These are phyloP conservation scores for Mycena indigotica DNA, from an alignment of 768 basidiomycete species.

Conservation along the genomic window DNA sequence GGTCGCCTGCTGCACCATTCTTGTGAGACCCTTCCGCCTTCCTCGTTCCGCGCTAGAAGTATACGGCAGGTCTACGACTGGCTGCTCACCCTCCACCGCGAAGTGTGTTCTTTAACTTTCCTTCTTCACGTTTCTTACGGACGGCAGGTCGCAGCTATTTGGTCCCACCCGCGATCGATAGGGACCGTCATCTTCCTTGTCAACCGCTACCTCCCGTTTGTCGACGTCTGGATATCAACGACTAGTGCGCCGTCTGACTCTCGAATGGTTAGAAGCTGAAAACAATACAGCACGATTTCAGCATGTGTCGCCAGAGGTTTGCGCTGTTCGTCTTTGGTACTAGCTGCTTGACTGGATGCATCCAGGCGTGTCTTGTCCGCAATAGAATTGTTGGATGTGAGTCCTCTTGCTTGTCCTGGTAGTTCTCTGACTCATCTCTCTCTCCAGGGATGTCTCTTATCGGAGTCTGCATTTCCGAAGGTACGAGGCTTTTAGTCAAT, in stretches of 20 bases:
- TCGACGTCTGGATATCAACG: constrained; percentile 30
- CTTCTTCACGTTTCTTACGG: not conserved
- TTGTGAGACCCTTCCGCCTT: no score
- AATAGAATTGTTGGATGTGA: constrained; percentile 13
- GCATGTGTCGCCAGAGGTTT: constrained; percentile 13
- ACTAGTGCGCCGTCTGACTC: constrained; percentile 14
- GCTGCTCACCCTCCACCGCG: constrained; percentile 30
- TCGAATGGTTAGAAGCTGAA: not conserved
- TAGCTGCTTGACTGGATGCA: no score
- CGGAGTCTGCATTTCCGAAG: constrained; percentile 42
- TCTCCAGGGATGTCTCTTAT: constrained; percentile 35
- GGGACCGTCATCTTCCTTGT: constrained; percentile 29
- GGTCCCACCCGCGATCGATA: constrained; percentile 26
- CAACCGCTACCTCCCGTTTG: constrained; percentile 36
- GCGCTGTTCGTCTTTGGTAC: no score
- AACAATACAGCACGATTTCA: constrained; percentile 9
- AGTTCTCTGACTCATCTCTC: constrained; percentile 14
- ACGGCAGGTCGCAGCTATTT: constrained; percentile 28
- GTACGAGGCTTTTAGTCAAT: constrained; percentile 24
- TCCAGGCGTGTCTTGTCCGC: constrained; percentile 7
- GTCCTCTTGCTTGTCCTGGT: constrained; percentile 16
- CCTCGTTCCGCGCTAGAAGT: no score
- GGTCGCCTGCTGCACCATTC: constrained; percentile 18
- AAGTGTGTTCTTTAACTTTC: constrained; percentile 16
- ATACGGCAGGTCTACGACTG: constrained; percentile 32